Base-by-base conservation (phyloP, 768 basidiomycete genomes). In the Leucosporidium scottii region DNA sequence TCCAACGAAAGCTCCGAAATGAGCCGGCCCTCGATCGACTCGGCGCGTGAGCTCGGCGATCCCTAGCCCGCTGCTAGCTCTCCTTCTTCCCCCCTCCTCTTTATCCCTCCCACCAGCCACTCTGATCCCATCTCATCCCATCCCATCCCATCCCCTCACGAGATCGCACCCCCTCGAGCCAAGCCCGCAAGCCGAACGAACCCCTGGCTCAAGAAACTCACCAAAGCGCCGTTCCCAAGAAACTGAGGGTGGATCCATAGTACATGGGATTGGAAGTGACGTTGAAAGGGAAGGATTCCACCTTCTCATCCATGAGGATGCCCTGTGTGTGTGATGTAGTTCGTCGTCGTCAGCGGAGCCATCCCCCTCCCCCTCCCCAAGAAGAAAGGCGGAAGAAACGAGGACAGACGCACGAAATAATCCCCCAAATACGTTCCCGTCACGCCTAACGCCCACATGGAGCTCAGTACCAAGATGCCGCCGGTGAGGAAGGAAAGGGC, bases 251-350 rank as follows among this genome's bases (percentile, higher is more conserved):
- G 75, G 88, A 91, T 12, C 94, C 94, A 56, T 92, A 89, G 76
- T 99, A 98, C 94, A 99, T 99, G 0, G 94, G 94, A 78, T 96
- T 88, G 25, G 85, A 82, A 51, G 93, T 82, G 57, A 96, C 83
- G 77, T 94, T 94, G 83, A 97, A 99, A 0, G 94, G 94, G 82
- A 99, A 99, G 27, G 89, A 88, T 75, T 92, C 88, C n/a, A 97
- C 93, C 61, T 73, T 69, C 25, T 67, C 82, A 75, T 91, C 86
- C 91, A 81, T 81, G 34, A 82, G 75, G 57, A 82, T 82, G 44
- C 82, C 81, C 69, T 70, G 61, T 34, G n/a, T n/a, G n/a, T n/a
- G n/a, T n/a, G n/a, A n/a, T n/a, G n/a, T n/a, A n/a, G n/a, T n/a
- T n/a, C n/a, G n/a, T n/a, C n/a, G n/a, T n/a, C n/a, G n/a, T n/a